Percentiles rank a stretch among this genome's conserved stretches.
Conservation (phyloP, 179 eudicot genomes). For the Amaranthus tricolor region DNA sequence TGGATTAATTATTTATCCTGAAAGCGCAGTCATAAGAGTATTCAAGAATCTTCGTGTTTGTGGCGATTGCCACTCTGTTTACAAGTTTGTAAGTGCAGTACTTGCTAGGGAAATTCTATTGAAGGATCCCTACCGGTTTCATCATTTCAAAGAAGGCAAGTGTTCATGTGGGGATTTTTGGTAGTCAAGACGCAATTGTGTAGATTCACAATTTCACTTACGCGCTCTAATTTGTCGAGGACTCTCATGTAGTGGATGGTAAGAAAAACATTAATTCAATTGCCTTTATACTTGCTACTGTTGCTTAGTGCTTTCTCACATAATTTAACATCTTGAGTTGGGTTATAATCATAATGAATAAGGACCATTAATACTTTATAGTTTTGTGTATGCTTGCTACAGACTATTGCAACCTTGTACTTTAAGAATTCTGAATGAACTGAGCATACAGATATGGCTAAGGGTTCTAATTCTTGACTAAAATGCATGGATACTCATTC, state of each 20-base stretch:
- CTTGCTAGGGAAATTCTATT: conserved; percentile 45
- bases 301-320: background rate
- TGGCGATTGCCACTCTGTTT: conserved; percentile 69
- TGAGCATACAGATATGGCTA: background rate
- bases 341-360: no score
- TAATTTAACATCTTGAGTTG: no score
- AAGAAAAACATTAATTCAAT: background rate
- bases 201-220: background rate
- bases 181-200: conserved; percentile 30
- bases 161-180: conserved; percentile 79
- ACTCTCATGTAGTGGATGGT: background rate
- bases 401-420: background rate
- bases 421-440: no score
- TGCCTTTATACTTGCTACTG: background rate
- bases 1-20: conserved; percentile 47
- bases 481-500: background rate
- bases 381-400: background rate
- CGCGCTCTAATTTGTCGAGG: background rate
- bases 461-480: background rate
- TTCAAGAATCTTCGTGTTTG: conserved; percentile 79
- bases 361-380: background rate
- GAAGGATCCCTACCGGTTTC: conserved; percentile 67
- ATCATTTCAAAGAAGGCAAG: conserved; percentile 57
- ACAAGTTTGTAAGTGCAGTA: conserved; percentile 52
- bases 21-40: conserved; percentile 49